Conservation (phyloP, 2,329 filamentous ascomycete genomes). For the Ophiostoma quercus region DNA sequence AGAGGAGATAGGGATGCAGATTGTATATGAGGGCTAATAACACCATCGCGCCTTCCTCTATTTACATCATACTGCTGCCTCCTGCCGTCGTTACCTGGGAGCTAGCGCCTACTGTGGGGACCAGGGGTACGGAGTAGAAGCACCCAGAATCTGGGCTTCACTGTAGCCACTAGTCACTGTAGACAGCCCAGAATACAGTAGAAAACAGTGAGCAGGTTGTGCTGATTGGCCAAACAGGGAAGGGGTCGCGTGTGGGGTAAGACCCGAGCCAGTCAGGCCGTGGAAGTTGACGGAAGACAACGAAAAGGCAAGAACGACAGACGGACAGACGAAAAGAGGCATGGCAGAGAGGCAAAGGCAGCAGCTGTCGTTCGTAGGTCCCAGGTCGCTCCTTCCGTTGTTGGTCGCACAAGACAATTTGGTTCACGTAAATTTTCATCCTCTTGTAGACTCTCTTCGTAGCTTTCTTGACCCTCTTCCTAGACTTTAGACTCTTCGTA, state of each 20-base stretch:
- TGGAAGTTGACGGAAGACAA: background rate
- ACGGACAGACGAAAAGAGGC: background rate
- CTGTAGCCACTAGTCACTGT: background rate
- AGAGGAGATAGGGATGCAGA: too few species aligned
- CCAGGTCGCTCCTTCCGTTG: conserved; percentile 8
- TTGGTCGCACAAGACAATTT: conserved; percentile 1
- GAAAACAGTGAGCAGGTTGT: conserved; percentile 9
- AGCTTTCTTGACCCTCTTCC: background rate
- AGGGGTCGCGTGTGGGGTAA: conserved; percentile 15
- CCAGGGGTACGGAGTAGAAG: conserved; percentile 15
- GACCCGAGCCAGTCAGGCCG: background rate
- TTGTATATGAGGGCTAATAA: background rate
- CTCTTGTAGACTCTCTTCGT: background rate
- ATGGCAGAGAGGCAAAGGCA: background rate
- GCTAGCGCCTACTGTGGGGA: conserved; percentile 17
- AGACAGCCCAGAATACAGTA: conserved; percentile 3
- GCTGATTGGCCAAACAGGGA: conserved; percentile 25
- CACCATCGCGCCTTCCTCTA: conserved; percentile 9
- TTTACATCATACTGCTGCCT: conserved; percentile 3
- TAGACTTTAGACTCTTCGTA: background rate
- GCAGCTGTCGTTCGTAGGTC: conserved; percentile 9
- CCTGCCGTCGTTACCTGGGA: background rate
- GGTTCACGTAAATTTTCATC: background rate
- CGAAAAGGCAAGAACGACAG: background rate
- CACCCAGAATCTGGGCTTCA: conserved; percentile 13